A percentile compares a stretch with the other conserved stretches of the same genome.
These are phyloP conservation scores for Solanum chiquidenum DNA, from an alignment of 257 asterid genomes.

Conservation along the genomic window DNA sequence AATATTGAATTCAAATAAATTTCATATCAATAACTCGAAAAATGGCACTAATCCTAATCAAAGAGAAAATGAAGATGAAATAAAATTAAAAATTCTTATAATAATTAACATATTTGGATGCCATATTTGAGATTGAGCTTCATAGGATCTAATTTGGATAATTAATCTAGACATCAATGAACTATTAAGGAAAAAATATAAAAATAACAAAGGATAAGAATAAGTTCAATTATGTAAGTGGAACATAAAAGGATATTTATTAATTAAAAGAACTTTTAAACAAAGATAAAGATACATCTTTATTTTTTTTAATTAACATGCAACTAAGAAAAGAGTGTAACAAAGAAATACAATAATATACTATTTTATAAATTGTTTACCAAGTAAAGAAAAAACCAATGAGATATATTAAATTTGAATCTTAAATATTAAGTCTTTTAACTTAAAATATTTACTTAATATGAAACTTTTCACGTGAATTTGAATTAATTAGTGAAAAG, in stretches of 20 bases:
- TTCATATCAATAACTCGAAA: neutral
- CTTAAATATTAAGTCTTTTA: neutral
- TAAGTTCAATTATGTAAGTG: neutral
- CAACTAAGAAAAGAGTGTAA: neutral
- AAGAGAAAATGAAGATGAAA: neutral
- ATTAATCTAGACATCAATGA: neutral
- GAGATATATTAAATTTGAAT: neutral
- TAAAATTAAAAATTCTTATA: neutral
- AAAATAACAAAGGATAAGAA: neutral
- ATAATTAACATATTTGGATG: neutral
- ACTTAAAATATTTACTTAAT: neutral
- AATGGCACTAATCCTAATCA: neutral
- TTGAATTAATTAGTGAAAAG: neutral
- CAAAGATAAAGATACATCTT: neutral
- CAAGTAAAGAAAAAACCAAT: neutral
- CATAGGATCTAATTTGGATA: neutral
- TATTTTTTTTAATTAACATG: neutral
- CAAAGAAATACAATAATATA: neutral
- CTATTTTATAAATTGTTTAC: neutral
- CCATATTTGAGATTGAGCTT: neutral
- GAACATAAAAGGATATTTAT: neutral
- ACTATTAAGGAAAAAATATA: neutral
- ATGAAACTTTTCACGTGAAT: neutral
- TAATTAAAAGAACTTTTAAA: neutral
- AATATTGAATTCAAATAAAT: neutral